Conservation (phyloP, 1,284 basidiomycete genomes). For the Rhizoctonia solani region DNA sequence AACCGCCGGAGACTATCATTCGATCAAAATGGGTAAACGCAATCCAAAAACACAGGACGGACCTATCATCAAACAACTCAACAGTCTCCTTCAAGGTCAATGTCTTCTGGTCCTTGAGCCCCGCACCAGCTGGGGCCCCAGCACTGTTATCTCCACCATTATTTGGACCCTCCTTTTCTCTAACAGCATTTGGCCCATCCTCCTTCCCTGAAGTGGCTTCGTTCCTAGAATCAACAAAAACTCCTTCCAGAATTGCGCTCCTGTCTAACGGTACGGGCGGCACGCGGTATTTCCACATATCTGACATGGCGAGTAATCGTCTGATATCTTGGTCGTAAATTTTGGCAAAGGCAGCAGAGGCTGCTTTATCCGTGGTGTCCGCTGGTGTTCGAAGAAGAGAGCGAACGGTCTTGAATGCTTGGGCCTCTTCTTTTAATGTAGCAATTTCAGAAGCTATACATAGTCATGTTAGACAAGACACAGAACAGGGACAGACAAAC, state of each 20-base stretch:
- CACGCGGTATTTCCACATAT: slow-evolving; percentile 93
- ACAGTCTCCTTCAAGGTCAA: slow-evolving; percentile 80
- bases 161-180: background rate
- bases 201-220: slow-evolving; percentile 36
- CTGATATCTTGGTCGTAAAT: slow-evolving; percentile 89
- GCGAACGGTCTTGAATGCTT: slow-evolving; percentile 84
- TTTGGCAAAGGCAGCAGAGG: slow-evolving; percentile 13
- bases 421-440: slow-evolving; percentile 84
- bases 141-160: slow-evolving; percentile 37
- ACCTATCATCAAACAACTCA: slow-evolving; percentile 83
- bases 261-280: slow-evolving; percentile 86
- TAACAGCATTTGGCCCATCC: too few relatives aligned
- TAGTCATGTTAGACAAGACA: background rate
- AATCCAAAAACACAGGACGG: slow-evolving; percentile 33
- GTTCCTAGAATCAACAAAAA: slow-evolving; percentile 54
- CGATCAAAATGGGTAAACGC: background rate
- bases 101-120: slow-evolving; percentile 79
- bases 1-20: slow-evolving; percentile 71
- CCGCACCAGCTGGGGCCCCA: slow-evolving; percentile 40
- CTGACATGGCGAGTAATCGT: slow-evolving; percentile 90
- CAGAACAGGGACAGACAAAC: slow-evolving; percentile 37
- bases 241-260: slow-evolving; percentile 65
- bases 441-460: slow-evolving; percentile 84
- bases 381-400: slow-evolving; percentile 33
- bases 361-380: slow-evolving; percentile 43